Percentiles rank a stretch among this genome's conserved stretches.
Conservation (phyloP, 495 filamentous ascomycete species). For the Polyplosphaeria fusca region DNA sequence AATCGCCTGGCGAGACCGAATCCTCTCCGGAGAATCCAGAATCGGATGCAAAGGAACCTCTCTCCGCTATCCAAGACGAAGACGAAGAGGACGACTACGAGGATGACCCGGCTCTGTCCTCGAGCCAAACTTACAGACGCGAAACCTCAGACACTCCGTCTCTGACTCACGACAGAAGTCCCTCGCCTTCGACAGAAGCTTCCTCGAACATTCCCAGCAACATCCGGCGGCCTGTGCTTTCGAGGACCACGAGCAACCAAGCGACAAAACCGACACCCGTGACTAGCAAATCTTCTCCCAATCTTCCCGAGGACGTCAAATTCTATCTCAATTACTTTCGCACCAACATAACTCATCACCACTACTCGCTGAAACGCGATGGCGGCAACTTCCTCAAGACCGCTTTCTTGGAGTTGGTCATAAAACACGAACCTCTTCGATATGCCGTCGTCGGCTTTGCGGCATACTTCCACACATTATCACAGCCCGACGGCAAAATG, state of each 20-base stretch:
- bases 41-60: constrained; percentile 50
- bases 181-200: constrained; percentile 38
- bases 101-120: constrained; percentile 33
- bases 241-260: constrained; percentile 20
- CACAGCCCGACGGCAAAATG: constrained; percentile 64
- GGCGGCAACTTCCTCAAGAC: constrained; percentile 67
- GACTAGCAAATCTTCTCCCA: constrained; percentile 4
- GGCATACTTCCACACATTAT: constrained; percentile 78
- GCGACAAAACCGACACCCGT: constrained; percentile 21
- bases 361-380: constrained; percentile 74
- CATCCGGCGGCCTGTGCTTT: constrained; percentile 10
- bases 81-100: constrained; percentile 54
- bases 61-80: constrained; percentile 67
- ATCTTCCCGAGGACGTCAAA: constrained; percentile 54
- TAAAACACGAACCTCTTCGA: constrained; percentile 76
- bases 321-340: constrained; percentile 77
- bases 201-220: constrained; percentile 16
- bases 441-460: constrained; percentile 89
- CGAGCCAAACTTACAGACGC: constrained; percentile 35
- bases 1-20: constrained; percentile 38
- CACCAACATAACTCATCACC: constrained; percentile 69
- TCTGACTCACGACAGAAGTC: constrained; percentile 34
- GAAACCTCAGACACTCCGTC: constrained; percentile 37
- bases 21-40: constrained; percentile 56
- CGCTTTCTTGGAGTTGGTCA: constrained; percentile 65